These are phyloP conservation scores for Calonectria hongkongensis DNA, from an alignment of 2,329 filamentous ascomycete genomes.

Conservation along the genomic window DNA sequence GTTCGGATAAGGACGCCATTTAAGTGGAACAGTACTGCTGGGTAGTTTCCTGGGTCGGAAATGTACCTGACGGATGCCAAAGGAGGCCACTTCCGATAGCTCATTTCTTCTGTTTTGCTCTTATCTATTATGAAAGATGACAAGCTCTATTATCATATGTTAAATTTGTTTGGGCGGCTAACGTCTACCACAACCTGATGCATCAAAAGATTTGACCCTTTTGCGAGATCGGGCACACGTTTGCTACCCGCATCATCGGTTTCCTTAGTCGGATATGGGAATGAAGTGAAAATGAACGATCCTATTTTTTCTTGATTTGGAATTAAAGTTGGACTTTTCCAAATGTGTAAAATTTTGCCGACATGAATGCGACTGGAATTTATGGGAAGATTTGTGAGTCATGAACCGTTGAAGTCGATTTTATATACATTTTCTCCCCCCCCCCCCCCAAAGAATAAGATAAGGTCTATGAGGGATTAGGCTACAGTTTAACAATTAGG, in stretches of 20 bases:
- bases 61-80: constrained; percentile 11
- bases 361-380: no score
- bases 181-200: not conserved
- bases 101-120: not conserved
- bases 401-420: no score
- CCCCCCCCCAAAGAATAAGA: no score
- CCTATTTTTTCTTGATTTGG: no score
- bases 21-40: not conserved
- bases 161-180: not conserved
- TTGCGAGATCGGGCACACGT: not conserved
- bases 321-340: no score
- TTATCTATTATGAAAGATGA: constrained; percentile 9
- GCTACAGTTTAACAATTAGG: no score
- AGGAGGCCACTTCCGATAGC: not conserved
- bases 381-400: no score
- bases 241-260: not conserved
- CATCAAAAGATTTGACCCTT: not conserved
- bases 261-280: not conserved
- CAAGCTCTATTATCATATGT: not conserved
- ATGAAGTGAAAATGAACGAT: not conserved
- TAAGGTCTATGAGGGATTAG: no score
- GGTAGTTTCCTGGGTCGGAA: constrained; percentile 9
- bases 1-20: not conserved
- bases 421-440: no score
- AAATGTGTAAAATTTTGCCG: no score